Conservation (phyloP, 345 rosid genomes). For the Hevea brasiliensis region DNA sequence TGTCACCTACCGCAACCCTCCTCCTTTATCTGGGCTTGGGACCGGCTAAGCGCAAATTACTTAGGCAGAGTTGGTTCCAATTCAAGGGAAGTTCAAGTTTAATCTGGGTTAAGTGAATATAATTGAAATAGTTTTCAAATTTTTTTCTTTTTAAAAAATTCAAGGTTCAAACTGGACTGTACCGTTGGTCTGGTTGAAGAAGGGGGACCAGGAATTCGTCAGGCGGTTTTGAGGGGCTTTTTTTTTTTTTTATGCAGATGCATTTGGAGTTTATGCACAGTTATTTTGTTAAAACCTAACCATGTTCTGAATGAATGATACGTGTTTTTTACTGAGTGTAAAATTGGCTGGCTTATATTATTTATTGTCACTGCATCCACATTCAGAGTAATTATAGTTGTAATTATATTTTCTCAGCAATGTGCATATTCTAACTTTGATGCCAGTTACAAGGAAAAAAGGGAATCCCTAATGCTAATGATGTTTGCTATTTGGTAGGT, state of each 20-base stretch:
- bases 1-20: too few species aligned
- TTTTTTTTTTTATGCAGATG: neutral
- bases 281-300: neutral
- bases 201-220: too few species aligned
- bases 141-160: too few species aligned
- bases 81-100: too few species aligned
- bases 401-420: neutral
- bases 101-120: too few species aligned
- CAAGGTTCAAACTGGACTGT: too few species aligned
- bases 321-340: neutral
- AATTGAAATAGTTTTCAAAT: too few species aligned
- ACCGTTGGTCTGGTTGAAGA: too few species aligned
- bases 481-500: constrained; percentile 40
- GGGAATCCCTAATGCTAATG: neutral
- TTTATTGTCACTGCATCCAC: neutral
- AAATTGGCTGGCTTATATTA: neutral
- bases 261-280: neutral
- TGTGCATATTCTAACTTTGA: neutral
- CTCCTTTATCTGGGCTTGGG: too few species aligned
- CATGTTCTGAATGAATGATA: neutral
- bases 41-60: too few species aligned
- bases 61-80: too few species aligned
- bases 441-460: neutral
- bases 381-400: neutral
- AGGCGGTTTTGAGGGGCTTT: too few species aligned